Evolutionary conservation across 2,329 filamentous ascomycete genomes (phyloP).

Genomic region (Clarireedia homoeocarpa): DNA sequence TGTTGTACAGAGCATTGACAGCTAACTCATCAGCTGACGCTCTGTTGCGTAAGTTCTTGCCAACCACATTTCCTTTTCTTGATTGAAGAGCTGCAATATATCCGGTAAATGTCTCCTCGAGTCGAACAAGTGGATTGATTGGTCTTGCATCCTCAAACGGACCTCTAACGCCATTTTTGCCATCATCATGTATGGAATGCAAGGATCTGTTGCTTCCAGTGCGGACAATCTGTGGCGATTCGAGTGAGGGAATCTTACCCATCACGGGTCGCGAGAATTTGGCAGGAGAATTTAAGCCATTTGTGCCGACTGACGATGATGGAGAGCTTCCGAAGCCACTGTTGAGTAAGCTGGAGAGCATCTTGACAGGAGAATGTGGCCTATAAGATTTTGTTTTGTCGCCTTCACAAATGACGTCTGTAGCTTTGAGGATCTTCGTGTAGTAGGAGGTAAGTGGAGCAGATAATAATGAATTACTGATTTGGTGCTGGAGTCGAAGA

Average conservation of each 20-base stretch:
- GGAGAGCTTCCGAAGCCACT: constrained; percentile 42
- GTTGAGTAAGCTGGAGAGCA: constrained; percentile 75
- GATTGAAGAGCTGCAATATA: constrained; percentile 77
- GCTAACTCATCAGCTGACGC: constrained; percentile 64
- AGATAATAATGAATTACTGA: constrained; percentile 56
- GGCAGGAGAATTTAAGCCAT: constrained; percentile 17
- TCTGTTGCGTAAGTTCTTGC: constrained; percentile 65
- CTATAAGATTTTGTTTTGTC: constrained; percentile 63
- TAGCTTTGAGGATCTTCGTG: constrained; percentile 63
- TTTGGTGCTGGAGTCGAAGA: constrained; percentile 60
- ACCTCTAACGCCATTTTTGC: constrained; percentile 29
- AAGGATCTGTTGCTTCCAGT: constrained; percentile 25
- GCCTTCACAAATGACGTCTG: constrained; percentile 55
- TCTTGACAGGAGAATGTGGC: constrained; percentile 80
- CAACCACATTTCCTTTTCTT: constrained; percentile 80
- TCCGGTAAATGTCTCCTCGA: constrained; percentile 80
- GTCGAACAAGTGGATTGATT: constrained; percentile 59
- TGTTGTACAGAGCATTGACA: constrained; percentile 87
- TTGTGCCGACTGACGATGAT: constrained; percentile 29
- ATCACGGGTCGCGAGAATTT: constrained; percentile 29
- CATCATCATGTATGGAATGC: constrained; percentile 24
- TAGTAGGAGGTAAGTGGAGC: constrained; percentile 69
- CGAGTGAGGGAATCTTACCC: constrained; percentile 37
- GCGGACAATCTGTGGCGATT: constrained; percentile 20
- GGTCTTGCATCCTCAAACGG: constrained; percentile 44